Evolutionary conservation across 768 basidiomycete species (phyloP).

Genomic region (Hericium erinaceus): DNA sequence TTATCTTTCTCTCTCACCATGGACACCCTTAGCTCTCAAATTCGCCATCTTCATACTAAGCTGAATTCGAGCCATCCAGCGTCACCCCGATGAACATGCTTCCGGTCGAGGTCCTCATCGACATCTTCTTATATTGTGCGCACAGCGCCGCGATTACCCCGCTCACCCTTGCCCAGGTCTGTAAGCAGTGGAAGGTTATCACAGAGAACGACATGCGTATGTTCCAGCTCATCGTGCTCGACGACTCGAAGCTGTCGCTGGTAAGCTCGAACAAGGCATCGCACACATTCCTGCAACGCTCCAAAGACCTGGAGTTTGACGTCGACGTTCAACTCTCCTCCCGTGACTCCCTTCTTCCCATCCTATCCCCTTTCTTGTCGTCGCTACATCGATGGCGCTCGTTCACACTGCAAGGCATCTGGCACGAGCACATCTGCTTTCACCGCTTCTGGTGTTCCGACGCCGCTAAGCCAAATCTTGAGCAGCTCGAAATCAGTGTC

Average conservation of each 20-base stretch:
- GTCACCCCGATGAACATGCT: conserved; percentile 22
- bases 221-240: conserved; percentile 51
- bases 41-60: neutral
- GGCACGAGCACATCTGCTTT: conserved; percentile 23
- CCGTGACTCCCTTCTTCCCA: conserved; percentile 45
- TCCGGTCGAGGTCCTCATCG: conserved; percentile 54
- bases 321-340: conserved; percentile 40
- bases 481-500: conserved; percentile 17
- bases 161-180: conserved; percentile 45
- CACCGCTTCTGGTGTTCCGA: conserved; percentile 19
- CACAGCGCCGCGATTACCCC: conserved; percentile 31
- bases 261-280: conserved; percentile 38
- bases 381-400: conserved; percentile 49
- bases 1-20: neutral
- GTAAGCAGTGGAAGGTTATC: conserved; percentile 48
- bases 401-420: conserved; percentile 32
- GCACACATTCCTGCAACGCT: conserved; percentile 43
- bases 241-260: conserved; percentile 29
- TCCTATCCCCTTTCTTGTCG: conserved; percentile 54
- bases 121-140: conserved; percentile 41
- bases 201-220: conserved; percentile 43
- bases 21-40: neutral
- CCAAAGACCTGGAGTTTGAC: conserved; percentile 44
- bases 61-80: neutral
- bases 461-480: conserved; percentile 10